Evolutionary conservation across 2,329 filamentous ascomycete genomes (phyloP).

Genomic region (Macrophomina pseudophaseolina): DNA sequence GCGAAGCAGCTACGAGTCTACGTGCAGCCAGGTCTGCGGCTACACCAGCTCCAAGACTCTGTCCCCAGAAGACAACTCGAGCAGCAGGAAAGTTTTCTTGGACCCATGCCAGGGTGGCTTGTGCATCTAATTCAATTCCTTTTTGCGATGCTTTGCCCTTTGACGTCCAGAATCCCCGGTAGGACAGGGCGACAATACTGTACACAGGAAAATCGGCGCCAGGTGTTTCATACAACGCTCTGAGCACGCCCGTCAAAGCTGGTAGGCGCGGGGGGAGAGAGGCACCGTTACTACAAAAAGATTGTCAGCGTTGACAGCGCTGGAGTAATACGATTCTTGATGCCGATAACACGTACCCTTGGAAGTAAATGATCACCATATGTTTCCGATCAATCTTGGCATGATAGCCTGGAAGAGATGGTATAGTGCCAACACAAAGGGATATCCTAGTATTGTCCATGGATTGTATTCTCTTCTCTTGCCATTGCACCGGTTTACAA

Average conservation of each 20-base stretch:
- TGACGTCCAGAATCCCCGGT: slow-evolving; percentile 81
- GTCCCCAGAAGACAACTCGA: slow-evolving; percentile 72
- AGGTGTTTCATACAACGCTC: slow-evolving; percentile 29
- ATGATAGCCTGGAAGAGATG: neutral
- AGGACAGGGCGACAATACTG: slow-evolving; percentile 57
- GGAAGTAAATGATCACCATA: slow-evolving; percentile 54
- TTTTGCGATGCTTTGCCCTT: slow-evolving; percentile 71
- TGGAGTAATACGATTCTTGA: neutral
- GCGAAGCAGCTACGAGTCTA: slow-evolving; percentile 3
- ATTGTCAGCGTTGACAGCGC: too few species aligned
- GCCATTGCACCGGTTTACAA: slow-evolving; percentile 69
- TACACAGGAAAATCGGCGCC: slow-evolving; percentile 27
- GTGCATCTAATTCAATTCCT: slow-evolving; percentile 72
- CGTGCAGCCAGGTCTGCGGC: slow-evolving; percentile 57
- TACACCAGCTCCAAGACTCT: slow-evolving; percentile 76
- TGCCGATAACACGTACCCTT: slow-evolving; percentile 43
- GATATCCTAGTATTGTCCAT: slow-evolving; percentile 70
- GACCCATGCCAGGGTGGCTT: slow-evolving; percentile 69
- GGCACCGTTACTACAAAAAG: slow-evolving; percentile 45
- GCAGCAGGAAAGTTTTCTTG: slow-evolving; percentile 50
- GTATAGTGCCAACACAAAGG: slow-evolving; percentile 56
- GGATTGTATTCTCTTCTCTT: slow-evolving; percentile 64
- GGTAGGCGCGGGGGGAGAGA: slow-evolving; percentile 55
- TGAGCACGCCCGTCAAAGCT: slow-evolving; percentile 52
- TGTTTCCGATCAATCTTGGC: slow-evolving; percentile 30